Base-by-base conservation (phyloP, 1,139 yeast species). In the Kurtzmaniella natalensis region DNA sequence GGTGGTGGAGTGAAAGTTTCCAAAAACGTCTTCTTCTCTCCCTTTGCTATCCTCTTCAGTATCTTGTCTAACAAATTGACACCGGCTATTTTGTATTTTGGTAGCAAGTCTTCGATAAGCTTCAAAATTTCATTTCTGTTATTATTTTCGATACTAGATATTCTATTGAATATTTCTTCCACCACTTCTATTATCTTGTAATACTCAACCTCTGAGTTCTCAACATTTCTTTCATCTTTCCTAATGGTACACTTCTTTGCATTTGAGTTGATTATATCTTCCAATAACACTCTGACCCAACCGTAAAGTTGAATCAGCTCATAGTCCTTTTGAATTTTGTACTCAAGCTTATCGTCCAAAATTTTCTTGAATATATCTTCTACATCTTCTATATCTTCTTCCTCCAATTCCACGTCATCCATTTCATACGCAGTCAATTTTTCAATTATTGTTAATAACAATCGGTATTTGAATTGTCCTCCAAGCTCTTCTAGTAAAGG, bases 401-500 rank as follows among this genome's bases (percentile, higher is more conserved):
- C 21, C 24, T 25, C 7, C 22, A 16, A 15, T 14, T 31, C 17
- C n/a, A n/a, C n/a, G 28, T 18, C 4, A 31, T 9, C 20, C 4
- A n/a, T 18, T 17, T 21, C 28, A 6, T 17, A 18, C 6, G 4
- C 15, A 18, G 29, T 9, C 8, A 23, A 5, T 7, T 33, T 25
- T 16, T 29, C 26, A 11, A 35, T 19, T 18, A 35, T 35, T 11
- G 24, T 18, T 17, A 25, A 32, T 9, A 32, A 17, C 10, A 35
- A 35, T 18, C 41, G 34, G 18, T 45, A n/a, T 35, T 53, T 54
- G 37, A 57, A 50, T 1, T 37, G 28, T 4, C 36, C 24, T 1
- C 65, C 66, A 30, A 62, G 42, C 24, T 52, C 61, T 18, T 59
- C 61, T 10, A 65, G 38, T 22, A 65, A 43, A 1, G 71, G 70